Percentiles rank a stretch among this genome's conserved stretches.
Evolutionary conservation across 169 alveolate species (phyloP).

Genomic region (Neospora caninum): DNA sequence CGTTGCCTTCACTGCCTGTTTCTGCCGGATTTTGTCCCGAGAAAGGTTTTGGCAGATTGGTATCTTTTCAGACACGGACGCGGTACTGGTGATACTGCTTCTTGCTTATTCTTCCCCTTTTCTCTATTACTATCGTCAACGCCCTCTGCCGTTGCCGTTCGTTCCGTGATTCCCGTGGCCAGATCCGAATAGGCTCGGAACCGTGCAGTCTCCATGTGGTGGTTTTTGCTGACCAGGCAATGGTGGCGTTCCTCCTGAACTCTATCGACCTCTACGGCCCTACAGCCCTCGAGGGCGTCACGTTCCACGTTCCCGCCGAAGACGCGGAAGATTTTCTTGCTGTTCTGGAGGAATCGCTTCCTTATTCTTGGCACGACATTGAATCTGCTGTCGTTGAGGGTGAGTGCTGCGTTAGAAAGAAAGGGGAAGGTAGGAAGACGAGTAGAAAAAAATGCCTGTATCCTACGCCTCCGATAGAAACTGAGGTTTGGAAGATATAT

Average conservation of each 20-base stretch:
- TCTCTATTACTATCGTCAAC: not conserved
- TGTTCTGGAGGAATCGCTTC: slow-evolving; percentile 4
- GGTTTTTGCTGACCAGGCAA: not conserved
- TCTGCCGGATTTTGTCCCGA: too few relatives aligned
- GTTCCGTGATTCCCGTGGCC: not conserved
- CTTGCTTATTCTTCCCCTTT: not conserved
- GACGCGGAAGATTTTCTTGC: slow-evolving; percentile 17
- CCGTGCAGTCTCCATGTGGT: too few relatives aligned
- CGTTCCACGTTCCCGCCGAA: slow-evolving; percentile 33
- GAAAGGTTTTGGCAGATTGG: too few relatives aligned
- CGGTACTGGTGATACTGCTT: not conserved
- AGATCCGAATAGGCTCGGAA: too few relatives aligned
- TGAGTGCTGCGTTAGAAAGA: not conserved
- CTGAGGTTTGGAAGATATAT: not conserved
- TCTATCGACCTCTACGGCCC: slow-evolving; percentile 2
- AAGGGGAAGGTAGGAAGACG: not conserved
- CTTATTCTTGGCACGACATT: slow-evolving; percentile 24
- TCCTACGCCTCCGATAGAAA: not conserved
- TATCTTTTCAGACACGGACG: not conserved
- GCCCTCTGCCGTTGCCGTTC: not conserved
- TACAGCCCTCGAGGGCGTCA: slow-evolving; percentile 15
- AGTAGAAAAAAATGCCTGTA: not conserved
- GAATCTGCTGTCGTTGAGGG: slow-evolving; percentile 14
- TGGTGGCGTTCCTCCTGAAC: not conserved
- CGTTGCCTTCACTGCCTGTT: too few relatives aligned